phyloP scores from a whole-genome alignment of 1,284 basidiomycete genomes.

The Peniophora sp. region DNA sequence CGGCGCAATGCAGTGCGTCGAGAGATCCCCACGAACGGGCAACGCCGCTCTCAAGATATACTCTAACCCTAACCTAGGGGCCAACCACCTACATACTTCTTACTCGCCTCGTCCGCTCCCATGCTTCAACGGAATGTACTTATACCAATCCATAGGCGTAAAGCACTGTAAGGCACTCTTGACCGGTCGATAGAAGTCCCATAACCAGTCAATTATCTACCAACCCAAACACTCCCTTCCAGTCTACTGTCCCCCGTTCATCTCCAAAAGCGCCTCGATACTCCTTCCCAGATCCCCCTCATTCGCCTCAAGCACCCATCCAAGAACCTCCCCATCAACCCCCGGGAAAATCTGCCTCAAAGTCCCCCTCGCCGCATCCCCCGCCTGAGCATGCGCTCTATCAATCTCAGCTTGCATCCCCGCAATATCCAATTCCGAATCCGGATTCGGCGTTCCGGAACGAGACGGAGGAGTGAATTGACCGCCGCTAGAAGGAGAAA shows the following conservation, averaged over 20 bases:
- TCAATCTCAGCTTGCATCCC: conserved; percentile 78
- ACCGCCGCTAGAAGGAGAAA: too few species aligned
- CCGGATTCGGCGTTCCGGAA: conserved; percentile 58
- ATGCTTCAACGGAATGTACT: too few species aligned
- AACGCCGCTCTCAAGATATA: too few species aligned
- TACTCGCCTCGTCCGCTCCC: too few species aligned
- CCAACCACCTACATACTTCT: too few species aligned
- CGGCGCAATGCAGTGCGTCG: too few species aligned
- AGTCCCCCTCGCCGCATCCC: conserved; percentile 60
- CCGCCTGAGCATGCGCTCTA: conserved; percentile 59
- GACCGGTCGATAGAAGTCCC: too few species aligned
- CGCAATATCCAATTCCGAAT: conserved; percentile 37
- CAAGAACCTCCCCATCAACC: conserved; percentile 74
- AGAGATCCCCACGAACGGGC: too few species aligned
- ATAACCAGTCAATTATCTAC: too few species aligned
- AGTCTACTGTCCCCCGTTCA: conserved; percentile 41
- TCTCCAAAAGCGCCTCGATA: conserved; percentile 80
- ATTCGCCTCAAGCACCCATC: conserved; percentile 83
- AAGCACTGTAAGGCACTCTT: too few species aligned
- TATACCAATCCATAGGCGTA: too few species aligned
- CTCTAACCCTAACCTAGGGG: too few species aligned
- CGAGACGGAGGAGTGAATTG: conserved; percentile 39
- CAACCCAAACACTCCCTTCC: neutral
- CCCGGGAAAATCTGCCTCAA: conserved; percentile 82
- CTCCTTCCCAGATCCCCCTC: conserved; percentile 84